phyloP scores from a whole-genome alignment of 805 yeast species.

The Wickerhamomyces canadensis region DNA sequence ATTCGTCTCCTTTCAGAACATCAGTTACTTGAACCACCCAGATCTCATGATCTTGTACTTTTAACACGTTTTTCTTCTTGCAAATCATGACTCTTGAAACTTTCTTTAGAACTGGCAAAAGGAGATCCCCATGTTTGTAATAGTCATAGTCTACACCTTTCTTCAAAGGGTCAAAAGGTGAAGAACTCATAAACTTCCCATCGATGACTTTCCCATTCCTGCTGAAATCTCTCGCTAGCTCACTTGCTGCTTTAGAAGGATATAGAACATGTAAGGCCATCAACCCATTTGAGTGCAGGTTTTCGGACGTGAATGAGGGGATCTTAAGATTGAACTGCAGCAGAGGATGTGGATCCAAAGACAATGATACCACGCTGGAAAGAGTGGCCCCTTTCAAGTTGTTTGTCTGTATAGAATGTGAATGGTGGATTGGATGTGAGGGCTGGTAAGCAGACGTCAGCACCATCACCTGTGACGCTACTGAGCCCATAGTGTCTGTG shows the following conservation, averaged over 20 bases:
- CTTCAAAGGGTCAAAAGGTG: slow-evolving; percentile 46
- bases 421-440: slow-evolving; percentile 14
- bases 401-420: slow-evolving; percentile 16
- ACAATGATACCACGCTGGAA: slow-evolving; percentile 79
- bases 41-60: slow-evolving; percentile 80
- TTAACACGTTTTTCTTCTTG: slow-evolving; percentile 43
- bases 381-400: slow-evolving; percentile 70
- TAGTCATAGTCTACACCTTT: slow-evolving; percentile 29
- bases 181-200: slow-evolving; percentile 19
- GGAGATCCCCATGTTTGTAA: slow-evolving; percentile 16
- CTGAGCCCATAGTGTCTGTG: slow-evolving; percentile 38
- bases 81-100: slow-evolving; percentile 63
- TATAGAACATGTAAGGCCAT: slow-evolving; percentile 75
- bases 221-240: slow-evolving; percentile 64
- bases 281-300: slow-evolving; percentile 48
- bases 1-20: slow-evolving; percentile 33
- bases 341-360: slow-evolving; percentile 71
- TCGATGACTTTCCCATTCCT: slow-evolving; percentile 37
- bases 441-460: slow-evolving; percentile 44
- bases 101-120: slow-evolving; percentile 47
- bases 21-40: slow-evolving; percentile 80
- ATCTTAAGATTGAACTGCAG: slow-evolving; percentile 81
- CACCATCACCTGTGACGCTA: slow-evolving; percentile 52
- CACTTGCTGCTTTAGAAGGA: slow-evolving; percentile 50
- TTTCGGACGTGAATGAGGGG: slow-evolving; percentile 75